Percentiles rank a stretch among this genome's conserved stretches.
Conservation (phyloP, 208 protist species). For the Zelonia costaricensis region DNA sequence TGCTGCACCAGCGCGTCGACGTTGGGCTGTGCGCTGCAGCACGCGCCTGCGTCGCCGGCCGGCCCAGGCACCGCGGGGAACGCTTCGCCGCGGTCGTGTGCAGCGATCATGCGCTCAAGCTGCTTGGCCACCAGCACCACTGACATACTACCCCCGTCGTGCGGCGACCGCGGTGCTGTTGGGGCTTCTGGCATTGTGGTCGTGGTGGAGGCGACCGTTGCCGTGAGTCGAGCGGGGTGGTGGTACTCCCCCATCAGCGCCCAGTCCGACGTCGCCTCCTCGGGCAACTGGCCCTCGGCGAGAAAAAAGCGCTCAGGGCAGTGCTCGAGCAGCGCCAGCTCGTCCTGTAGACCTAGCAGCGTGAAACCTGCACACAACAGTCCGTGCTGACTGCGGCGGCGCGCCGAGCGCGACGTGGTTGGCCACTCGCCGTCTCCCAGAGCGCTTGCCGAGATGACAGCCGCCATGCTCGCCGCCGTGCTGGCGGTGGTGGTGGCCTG, state of each 20-base stretch:
- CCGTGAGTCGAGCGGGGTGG: background rate
- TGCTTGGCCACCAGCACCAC: constrained; percentile 61
- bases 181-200: background rate
- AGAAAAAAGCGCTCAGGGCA: constrained; percentile 58
- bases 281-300: constrained; percentile 5
- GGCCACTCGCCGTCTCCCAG: background rate
- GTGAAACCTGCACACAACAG: too few species aligned
- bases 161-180: background rate
- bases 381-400: background rate
- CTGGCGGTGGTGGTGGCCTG: constrained; percentile 34
- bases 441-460: too few species aligned
- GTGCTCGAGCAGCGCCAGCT: constrained; percentile 65
- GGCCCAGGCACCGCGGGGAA: too few species aligned
- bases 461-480: too few species aligned
- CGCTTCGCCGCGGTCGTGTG: constrained; percentile 20
- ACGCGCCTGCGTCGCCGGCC: background rate
- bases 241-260: constrained; percentile 2
- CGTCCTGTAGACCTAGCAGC: constrained; percentile 75
- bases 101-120: constrained; percentile 39
- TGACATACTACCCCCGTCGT: constrained; percentile 24
- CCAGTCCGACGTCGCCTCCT: constrained; percentile 1
- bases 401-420: background rate
- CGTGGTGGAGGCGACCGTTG: background rate
- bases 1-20: constrained; percentile 41
- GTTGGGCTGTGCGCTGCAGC: constrained; percentile 4